Conservation (phyloP, 805 yeast species). For the Kluyveromyces dobzhanskii region DNA sequence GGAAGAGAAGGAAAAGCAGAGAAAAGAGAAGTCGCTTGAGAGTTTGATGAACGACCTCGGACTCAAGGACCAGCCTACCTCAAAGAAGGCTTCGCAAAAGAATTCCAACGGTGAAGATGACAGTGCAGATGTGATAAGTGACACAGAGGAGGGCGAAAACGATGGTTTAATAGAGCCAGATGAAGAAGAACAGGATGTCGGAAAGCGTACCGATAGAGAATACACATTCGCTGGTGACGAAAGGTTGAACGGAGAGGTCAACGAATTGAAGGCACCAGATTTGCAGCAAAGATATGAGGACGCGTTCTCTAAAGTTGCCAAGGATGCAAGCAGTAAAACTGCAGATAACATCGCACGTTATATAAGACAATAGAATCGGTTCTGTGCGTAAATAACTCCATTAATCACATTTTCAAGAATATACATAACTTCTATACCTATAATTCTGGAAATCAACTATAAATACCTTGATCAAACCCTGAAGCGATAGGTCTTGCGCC, state of each 20-base stretch:
- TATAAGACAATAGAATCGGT: conserved; percentile 38
- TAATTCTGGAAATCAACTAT: conserved; percentile 16
- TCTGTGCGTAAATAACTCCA: too few species aligned
- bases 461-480: conserved; percentile 73
- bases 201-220: conserved; percentile 43
- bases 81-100: conserved; percentile 32
- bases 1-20: conserved; percentile 61
- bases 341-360: conserved; percentile 68
- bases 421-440: too few species aligned
- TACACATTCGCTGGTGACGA: conserved; percentile 64
- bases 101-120: conserved; percentile 42
- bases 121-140: conserved; percentile 44
- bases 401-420: too few species aligned
- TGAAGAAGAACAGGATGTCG: conserved; percentile 39
- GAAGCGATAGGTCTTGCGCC: conserved; percentile 62
- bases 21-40: conserved; percentile 62
- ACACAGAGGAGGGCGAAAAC: conserved; percentile 34
- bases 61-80: conserved; percentile 33
- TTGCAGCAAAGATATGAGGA: conserved; percentile 64
- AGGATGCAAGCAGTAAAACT: conserved; percentile 52
- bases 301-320: conserved; percentile 59
- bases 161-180: conserved; percentile 37
- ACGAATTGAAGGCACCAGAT: conserved; percentile 33
- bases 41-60: conserved; percentile 85
- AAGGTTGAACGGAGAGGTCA: conserved; percentile 50